Percentiles rank a stretch among this genome's conserved stretches.
Conservation (phyloP, 108 stramenopile species). For the Skeletonema menzelii region DNA sequence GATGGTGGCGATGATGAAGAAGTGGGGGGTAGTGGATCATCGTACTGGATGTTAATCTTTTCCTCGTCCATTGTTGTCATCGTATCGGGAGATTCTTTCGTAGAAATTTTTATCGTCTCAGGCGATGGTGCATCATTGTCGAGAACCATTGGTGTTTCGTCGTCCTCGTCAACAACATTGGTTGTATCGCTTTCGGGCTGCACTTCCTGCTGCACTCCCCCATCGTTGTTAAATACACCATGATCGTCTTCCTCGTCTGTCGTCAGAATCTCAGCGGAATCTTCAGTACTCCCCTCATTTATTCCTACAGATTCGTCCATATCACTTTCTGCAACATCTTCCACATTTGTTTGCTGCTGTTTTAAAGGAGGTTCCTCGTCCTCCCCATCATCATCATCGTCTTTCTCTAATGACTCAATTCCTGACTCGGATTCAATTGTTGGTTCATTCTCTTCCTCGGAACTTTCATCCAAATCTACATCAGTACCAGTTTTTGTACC, state of each 20-base stretch:
- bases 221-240: neutral
- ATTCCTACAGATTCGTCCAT: neutral
- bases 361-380: neutral
- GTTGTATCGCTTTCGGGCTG: neutral
- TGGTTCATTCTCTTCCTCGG: neutral
- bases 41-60: slow-evolving; percentile 9
- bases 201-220: neutral
- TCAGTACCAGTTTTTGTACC: too few relatives aligned
- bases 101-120: neutral
- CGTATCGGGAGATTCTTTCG: neutral
- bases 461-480: neutral
- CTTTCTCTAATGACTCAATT: neutral
- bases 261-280: neutral
- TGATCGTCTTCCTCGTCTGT: neutral
- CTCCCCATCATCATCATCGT: neutral
- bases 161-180: neutral
- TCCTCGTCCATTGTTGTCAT: neutral
- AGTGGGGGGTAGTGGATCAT: neutral
- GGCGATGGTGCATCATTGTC: neutral
- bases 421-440: neutral
- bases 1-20: neutral
- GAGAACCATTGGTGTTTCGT: neutral
- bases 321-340: neutral
- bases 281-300: neutral
- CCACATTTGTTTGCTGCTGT: slow-evolving; percentile 2